Base-by-base conservation (phyloP, 441 rosid species). In the Manihot esculenta region DNA sequence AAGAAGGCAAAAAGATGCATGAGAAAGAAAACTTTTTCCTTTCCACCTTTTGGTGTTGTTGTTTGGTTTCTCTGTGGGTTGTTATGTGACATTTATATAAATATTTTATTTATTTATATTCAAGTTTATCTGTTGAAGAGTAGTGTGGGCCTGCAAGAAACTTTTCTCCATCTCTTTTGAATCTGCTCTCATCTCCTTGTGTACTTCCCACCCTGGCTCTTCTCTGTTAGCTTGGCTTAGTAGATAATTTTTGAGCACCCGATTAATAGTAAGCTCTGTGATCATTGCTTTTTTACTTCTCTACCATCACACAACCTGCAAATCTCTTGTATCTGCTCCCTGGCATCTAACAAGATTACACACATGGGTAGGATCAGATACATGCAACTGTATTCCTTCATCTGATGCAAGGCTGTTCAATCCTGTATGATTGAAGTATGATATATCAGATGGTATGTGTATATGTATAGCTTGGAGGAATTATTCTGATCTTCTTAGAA, bases 41-140 rank as follows among this genome's bases (percentile, higher is more conserved):
- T 21, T 17, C 73, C 21, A 45, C 76, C 75, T 77, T 76, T 64
- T 60, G 24, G 57, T 26, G 72, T 68, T 72, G 79, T 78, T 74
- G 65, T 75, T 68, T 77, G 81, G 84, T 81, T 85, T 84, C 80
- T 78, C 64, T 74, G 38, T 68, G 67, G 61, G 21, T 69, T 75
- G 87, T 79, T 76, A 35, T 69, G 48, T 54, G n/a, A 60, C 55
- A 76, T 57, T 47, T 42, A 68, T 45, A 56, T 14, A 35, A 2
- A 12, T 56, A 26, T 11, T 47, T 57, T 80, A 23, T 53, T 3
- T 55, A 3, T n/a, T 48, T 49, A 20, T 64, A 38, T 82, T 78
- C 82, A 70, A 71, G 79, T 72, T 77, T 77, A 80, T 76, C 74
- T 66, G 54, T 54, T 74, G n/a, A 4, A 35, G 41, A n/a, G n/a